phyloP scores from a whole-genome alignment of 2,329 filamentous ascomycete species.

The Ramichloridium luteum region DNA sequence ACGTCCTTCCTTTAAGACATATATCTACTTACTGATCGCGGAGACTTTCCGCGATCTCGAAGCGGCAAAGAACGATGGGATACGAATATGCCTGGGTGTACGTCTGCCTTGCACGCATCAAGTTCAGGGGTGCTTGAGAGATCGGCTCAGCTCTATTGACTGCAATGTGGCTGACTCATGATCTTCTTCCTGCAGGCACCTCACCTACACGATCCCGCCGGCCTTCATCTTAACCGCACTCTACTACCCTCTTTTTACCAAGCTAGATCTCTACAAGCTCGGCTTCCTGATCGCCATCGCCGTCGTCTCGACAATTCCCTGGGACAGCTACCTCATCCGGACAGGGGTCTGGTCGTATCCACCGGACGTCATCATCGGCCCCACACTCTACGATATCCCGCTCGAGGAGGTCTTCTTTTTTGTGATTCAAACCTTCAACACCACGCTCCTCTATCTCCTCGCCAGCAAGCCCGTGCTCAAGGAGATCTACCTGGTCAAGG shows the following conservation, averaged over 20 bases:
- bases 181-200: slow-evolving; percentile 42
- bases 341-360: slow-evolving; percentile 61
- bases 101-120: slow-evolving; percentile 21
- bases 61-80: no score
- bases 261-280: slow-evolving; percentile 51
- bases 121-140: neutral
- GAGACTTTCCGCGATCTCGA: no score
- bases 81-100: slow-evolving; percentile 53
- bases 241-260: slow-evolving; percentile 49
- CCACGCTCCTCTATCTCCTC: slow-evolving; percentile 54
- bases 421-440: slow-evolving; percentile 63
- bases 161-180: slow-evolving; percentile 1
- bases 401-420: slow-evolving; percentile 68
- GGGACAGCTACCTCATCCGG: slow-evolving; percentile 64
- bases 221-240: slow-evolving; percentile 47
- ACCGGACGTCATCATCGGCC: slow-evolving; percentile 49
- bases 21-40: no score
- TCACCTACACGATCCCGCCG: slow-evolving; percentile 55
- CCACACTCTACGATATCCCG: slow-evolving; percentile 52
- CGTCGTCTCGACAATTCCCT: slow-evolving; percentile 57
- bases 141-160: slow-evolving; percentile 1
- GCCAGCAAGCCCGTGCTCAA: slow-evolving; percentile 52
- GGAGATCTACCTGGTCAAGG: slow-evolving; percentile 38
- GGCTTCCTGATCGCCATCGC: slow-evolving; percentile 49
- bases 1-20: no score